These are phyloP conservation scores for Fusarium hainanense DNA, from an alignment of 2,329 filamentous ascomycete genomes.

Conservation along the genomic window DNA sequence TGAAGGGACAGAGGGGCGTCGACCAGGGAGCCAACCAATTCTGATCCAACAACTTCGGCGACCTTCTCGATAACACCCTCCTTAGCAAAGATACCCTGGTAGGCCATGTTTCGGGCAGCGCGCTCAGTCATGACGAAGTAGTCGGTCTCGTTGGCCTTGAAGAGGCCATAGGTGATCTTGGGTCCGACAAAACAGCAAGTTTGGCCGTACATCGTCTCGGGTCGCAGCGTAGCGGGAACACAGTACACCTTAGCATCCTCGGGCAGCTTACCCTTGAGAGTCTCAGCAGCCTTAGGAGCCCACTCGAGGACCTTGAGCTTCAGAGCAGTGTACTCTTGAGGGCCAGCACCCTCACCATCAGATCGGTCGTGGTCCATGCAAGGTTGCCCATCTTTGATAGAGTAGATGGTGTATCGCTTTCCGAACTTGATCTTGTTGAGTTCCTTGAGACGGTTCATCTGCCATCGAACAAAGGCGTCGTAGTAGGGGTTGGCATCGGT, in stretches of 20 bases:
- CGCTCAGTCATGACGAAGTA: constrained; percentile 87
- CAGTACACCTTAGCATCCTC: constrained; percentile 85
- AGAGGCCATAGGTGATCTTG: constrained; percentile 88
- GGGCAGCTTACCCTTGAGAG: constrained; percentile 81
- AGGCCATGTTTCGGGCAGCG: constrained; percentile 95
- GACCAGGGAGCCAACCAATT: constrained; percentile 88
- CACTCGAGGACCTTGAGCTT: constrained; percentile 94
- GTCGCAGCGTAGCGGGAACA: constrained; percentile 89
- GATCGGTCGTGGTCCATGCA: constrained; percentile 62
- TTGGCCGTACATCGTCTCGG: constrained; percentile 99
- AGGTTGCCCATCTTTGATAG: constrained; percentile 58
- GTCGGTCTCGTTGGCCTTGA: constrained; percentile 79
- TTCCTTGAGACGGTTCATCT: constrained; percentile 92
- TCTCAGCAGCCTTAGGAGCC: constrained; percentile 78
- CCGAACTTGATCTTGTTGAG: constrained; percentile 94
- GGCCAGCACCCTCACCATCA: constrained; percentile 65
- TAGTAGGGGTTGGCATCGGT: constrained; percentile 98
- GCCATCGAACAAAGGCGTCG: constrained; percentile 94
- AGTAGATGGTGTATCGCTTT: constrained; percentile 91
- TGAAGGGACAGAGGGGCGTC: constrained; percentile 90
- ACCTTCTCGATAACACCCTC: constrained; percentile 81
- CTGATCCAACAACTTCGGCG: constrained; percentile 78
- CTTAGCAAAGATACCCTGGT: constrained; percentile 84
- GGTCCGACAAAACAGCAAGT: constrained; percentile 96
- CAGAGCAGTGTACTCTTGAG: constrained; percentile 92